Percentiles rank a stretch among this genome's conserved stretches.
These are phyloP conservation scores for Alternaria hordeiaustralica DNA, from an alignment of 2,329 filamentous ascomycete species.

Conservation along the genomic window DNA sequence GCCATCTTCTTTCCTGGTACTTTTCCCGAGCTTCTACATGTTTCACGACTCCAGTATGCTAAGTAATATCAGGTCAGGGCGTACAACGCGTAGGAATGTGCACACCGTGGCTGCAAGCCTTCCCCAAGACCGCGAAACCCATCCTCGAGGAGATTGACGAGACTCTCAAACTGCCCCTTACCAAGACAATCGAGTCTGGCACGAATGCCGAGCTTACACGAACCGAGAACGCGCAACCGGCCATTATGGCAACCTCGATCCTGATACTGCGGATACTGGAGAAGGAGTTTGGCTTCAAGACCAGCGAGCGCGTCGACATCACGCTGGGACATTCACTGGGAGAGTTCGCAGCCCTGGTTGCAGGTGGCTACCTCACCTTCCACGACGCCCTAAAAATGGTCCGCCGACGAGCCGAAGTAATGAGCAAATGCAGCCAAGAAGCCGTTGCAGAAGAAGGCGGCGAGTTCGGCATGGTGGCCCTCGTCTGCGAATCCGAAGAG, in stretches of 20 bases:
- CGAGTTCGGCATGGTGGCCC: constrained; percentile 92
- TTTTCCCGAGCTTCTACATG: no score
- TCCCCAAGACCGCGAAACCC: constrained; percentile 76
- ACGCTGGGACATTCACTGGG: constrained; percentile 90
- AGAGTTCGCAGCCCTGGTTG: constrained; percentile 90
- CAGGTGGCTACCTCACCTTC: constrained; percentile 80
- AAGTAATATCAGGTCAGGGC: constrained; percentile 70
- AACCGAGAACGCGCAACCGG: constrained; percentile 89
- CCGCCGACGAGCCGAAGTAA: constrained; percentile 77
- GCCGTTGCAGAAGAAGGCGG: constrained; percentile 73
- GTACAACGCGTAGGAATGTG: constrained; percentile 91
- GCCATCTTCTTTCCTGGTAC: constrained; percentile 50
- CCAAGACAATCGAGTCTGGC: constrained; percentile 78
- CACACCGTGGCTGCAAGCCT: constrained; percentile 82
- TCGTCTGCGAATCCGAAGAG: constrained; percentile 80
- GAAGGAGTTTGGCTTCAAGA: constrained; percentile 79
- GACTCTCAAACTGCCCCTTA: constrained; percentile 75
- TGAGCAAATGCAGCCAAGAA: constrained; percentile 75
- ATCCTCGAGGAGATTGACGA: constrained; percentile 86
- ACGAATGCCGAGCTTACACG: constrained; percentile 78
- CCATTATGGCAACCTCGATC: constrained; percentile 94
- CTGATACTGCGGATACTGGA: constrained; percentile 88
- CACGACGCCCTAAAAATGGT: constrained; percentile 80
- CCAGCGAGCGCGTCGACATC: constrained; percentile 75
- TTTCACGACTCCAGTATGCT: no score